A percentile compares a stretch with the other conserved stretches of the same genome.
These are phyloP conservation scores for Kwoniella dejecticola DNA, from an alignment of 768 basidiomycete species.

Conservation along the genomic window DNA sequence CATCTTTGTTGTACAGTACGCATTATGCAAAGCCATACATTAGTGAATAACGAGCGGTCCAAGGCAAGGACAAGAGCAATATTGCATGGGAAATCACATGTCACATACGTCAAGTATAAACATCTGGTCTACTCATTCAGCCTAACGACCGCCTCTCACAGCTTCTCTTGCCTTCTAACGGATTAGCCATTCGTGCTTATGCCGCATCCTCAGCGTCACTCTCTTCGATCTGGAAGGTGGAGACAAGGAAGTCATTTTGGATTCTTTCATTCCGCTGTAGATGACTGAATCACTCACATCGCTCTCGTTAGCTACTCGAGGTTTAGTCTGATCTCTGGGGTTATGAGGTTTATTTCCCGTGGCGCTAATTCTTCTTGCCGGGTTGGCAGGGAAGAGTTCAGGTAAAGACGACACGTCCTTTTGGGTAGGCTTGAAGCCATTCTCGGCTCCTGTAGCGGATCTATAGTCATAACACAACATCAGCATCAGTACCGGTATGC, in stretches of 20 bases:
- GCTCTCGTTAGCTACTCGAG: conserved; percentile 48
- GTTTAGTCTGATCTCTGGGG: conserved; percentile 20
- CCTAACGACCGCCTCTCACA: too few species aligned
- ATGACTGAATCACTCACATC: conserved; percentile 53
- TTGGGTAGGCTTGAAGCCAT: conserved; percentile 32
- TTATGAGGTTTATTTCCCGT: conserved; percentile 19
- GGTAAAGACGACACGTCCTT: conserved; percentile 30
- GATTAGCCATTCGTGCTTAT: too few species aligned
- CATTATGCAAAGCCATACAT: too few species aligned
- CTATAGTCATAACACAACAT: conserved; percentile 8
- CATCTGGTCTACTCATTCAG: too few species aligned
- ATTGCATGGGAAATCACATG: too few species aligned
- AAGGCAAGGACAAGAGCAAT: too few species aligned
- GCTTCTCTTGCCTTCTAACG: too few species aligned
- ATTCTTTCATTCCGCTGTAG: too few species aligned
- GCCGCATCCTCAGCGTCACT: conserved; percentile 42
- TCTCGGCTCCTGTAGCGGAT: conserved; percentile 39
- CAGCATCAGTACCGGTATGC: conserved; percentile 18
- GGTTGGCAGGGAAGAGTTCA: conserved; percentile 51
- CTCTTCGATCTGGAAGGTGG: conserved; percentile 43
- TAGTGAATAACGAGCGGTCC: too few species aligned
- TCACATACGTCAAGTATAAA: too few species aligned
- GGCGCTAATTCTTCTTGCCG: conserved; percentile 41
- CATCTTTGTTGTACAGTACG: too few species aligned
- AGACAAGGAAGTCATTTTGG: background rate